Evolutionary conservation across 2,329 filamentous ascomycete species (phyloP), one percentile per base, ranked within the genome.

Genomic region (Colletotrichum brevisporum): DNA sequence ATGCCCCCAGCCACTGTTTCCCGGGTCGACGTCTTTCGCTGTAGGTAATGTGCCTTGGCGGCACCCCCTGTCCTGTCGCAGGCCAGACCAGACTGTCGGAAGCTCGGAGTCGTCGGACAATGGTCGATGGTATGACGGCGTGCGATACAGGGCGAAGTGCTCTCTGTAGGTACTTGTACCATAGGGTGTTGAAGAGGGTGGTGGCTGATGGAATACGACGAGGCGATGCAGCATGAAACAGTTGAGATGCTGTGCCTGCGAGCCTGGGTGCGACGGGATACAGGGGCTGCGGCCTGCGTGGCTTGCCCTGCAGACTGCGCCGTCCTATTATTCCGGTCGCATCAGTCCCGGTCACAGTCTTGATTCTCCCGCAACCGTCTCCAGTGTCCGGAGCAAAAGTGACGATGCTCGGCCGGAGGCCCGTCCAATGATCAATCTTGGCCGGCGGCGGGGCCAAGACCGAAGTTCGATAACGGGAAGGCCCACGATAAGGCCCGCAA

Each of bases 191-290:
- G n/a, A n/a, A 24, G 6, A 24, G 47, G 47, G 21, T n/a, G 47
- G 21, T n/a, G 47, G n/a, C 47, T 16, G 41, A 4, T 31, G 43
- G 27, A 50, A 59, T 51, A 51, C 56, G 56, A 58, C 6, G 15
- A 26, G 43, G 26, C 13, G 45, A 59, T 59, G 31, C 56, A 41
- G 45, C 45, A 15, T 58, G 26, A 58, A 50, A 50, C 55, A 21
- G 26, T 16, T 3, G 43, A 36, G 10, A 16, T 48, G 26, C 8
- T 27, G 16, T 59, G 43, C 18, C 15, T 43, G 36, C 1, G 21
- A 24, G 21, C 21, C 21, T 24, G 21, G 21, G 21, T 24, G 21
- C 21, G 21, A 24, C 21, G 21, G 21, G 21, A 24, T 24, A 24
- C 21, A 24, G 21, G 31, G 31, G 9, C 31, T 36, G 31, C 31